These are phyloP conservation scores for Mesotaenium endlicherianum DNA, from an alignment of 139 green algal species.

Conservation along the genomic window DNA sequence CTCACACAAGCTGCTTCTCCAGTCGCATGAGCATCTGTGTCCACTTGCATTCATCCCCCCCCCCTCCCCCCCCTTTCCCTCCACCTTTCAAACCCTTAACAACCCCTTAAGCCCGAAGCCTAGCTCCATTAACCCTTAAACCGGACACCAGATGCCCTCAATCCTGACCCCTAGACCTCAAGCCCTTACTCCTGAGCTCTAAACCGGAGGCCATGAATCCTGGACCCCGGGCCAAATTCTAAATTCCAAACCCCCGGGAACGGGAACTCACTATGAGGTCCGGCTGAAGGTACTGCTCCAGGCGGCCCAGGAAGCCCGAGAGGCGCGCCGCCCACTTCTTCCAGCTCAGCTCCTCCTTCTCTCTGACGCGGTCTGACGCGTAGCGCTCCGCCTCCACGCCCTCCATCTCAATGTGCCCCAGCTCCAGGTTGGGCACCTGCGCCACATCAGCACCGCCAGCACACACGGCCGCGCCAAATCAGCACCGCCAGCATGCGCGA, in stretches of 20 bases:
- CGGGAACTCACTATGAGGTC: constrained; percentile 24
- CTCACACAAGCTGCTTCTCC: no score
- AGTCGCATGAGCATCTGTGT: no score
- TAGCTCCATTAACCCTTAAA: not conserved
- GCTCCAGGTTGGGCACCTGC: constrained; percentile 31
- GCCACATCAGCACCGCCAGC: not conserved
- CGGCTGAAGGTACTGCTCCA: constrained; percentile 19
- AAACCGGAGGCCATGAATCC: not conserved
- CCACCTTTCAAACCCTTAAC: not conserved
- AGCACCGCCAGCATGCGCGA: not conserved
- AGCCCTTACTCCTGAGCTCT: no score
- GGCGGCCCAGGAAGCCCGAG: not conserved
- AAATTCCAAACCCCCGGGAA: not conserved
- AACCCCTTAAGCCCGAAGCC: not conserved
- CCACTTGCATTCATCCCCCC: no score
- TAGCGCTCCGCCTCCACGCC: constrained; percentile 13
- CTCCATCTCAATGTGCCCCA: constrained; percentile 37
- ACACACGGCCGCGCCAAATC: not conserved
- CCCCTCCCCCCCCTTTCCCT: no score
- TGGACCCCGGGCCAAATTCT: not conserved
- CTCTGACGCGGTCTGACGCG: not conserved
- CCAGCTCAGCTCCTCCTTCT: constrained; percentile 11
- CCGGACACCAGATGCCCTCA: not conserved
- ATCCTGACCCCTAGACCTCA: not conserved
- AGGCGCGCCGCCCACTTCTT: constrained; percentile 21